Evolutionary conservation across 805 yeast genomes (phyloP).

Genomic region (Grigorovia jiainica): DNA sequence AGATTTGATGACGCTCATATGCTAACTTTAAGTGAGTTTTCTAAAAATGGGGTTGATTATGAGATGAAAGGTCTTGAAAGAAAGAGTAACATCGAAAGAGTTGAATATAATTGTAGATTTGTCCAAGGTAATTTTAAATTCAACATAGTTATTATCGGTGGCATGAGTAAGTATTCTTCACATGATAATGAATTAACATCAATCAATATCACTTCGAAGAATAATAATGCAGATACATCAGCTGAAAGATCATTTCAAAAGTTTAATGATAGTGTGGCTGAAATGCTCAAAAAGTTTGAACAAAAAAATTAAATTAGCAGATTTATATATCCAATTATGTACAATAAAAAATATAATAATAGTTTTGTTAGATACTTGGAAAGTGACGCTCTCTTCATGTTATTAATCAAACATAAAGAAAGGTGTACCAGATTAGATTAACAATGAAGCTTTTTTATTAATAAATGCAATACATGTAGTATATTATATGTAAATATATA

Average conservation of each 20-base stretch:
- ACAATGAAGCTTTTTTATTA: no score
- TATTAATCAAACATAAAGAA: no score
- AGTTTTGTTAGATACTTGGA: no score
- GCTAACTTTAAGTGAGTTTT: constrained; percentile 20
- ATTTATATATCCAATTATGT: no score
- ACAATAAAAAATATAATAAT: no score
- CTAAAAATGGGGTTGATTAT: constrained; percentile 20
- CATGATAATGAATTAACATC: constrained; percentile 3
- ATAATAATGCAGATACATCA: constrained; percentile 8
- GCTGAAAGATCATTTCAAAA: constrained; percentile 11
- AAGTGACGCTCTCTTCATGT: no score
- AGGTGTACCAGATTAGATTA: no score
- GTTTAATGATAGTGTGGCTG: constrained; percentile 18
- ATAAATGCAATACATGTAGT: no score
- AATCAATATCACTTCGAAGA: constrained; percentile 15
- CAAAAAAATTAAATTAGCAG: neutral
- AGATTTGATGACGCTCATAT: constrained; percentile 25
- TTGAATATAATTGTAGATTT: constrained; percentile 25
- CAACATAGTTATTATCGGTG: constrained; percentile 16
- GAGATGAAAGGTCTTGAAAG: constrained; percentile 16
- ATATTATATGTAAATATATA: no score
- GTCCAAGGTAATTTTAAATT: constrained; percentile 21
- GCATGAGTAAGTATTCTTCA: neutral
- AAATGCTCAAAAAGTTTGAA: constrained; percentile 10
- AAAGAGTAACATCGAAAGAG: constrained; percentile 11